Evolutionary conservation across 2,329 filamentous ascomycete species (phyloP).

Genomic region (Sporothrix phasma): DNA sequence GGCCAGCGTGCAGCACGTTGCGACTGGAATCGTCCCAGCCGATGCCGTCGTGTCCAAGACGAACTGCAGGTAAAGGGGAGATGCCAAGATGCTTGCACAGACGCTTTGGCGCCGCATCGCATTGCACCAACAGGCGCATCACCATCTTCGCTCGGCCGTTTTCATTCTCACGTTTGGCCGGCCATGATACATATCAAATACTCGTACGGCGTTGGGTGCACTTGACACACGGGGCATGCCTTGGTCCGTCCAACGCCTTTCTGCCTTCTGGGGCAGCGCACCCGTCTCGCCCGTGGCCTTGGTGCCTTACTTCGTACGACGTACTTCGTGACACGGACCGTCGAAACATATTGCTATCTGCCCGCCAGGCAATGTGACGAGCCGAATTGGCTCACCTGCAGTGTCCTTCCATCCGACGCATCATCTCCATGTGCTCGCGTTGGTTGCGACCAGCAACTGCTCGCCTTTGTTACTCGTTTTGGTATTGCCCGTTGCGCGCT

Average conservation of each 20-base stretch:
- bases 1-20: neutral
- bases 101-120: neutral
- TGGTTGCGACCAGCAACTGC: neutral
- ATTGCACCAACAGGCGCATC: neutral
- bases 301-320: no score
- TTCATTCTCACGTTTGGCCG: neutral
- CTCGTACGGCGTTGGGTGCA: neutral
- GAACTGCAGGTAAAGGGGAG: neutral
- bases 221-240: neutral
- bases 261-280: neutral
- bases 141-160: neutral
- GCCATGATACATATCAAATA: neutral
- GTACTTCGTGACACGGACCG: neutral
- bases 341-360: neutral
- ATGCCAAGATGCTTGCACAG: neutral
- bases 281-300: neutral
- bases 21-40: no score
- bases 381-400: neutral
- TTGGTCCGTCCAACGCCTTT: neutral
- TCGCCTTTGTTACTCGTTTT: neutral
- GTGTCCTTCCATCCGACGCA: neutral
- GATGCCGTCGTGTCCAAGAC: no score
- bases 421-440: neutral
- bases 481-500: no score
- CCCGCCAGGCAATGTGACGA: neutral